Evolutionary conservation across 805 yeast genomes (phyloP).

Genomic region (Metschnikowia shivogae): DNA sequence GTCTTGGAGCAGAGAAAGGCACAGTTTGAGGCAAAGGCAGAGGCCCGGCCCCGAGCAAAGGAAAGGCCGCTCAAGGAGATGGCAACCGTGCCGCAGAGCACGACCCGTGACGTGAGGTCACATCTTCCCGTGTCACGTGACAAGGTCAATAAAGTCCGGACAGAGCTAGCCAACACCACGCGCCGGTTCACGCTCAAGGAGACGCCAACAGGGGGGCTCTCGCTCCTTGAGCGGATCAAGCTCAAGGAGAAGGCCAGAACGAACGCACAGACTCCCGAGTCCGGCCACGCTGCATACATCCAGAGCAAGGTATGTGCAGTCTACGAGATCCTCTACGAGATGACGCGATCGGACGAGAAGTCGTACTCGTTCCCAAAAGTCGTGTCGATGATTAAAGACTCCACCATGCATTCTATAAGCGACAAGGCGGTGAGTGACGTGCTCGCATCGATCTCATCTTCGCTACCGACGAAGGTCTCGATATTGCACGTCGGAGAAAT

Average conservation of each 20-base stretch:
- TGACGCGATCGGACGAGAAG: conserved; percentile 12
- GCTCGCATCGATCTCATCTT: conserved; percentile 20
- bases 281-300: conserved; percentile 21
- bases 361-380: conserved; percentile 24
- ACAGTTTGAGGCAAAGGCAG: conserved; percentile 11
- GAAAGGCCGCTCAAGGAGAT: not conserved
- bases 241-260: conserved; percentile 28
- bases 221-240: conserved; percentile 38
- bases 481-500: conserved; percentile 22
- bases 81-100: not conserved
- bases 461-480: conserved; percentile 18
- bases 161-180: conserved; percentile 29
- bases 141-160: conserved; percentile 9
- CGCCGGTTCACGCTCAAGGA: conserved; percentile 35
- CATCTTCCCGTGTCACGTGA: conserved; percentile 7
- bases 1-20: conserved; percentile 18
- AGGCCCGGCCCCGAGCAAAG: too few species aligned
- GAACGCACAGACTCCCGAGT: conserved; percentile 16
- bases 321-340: conserved; percentile 34
- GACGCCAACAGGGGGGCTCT: conserved; percentile 22
- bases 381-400: conserved; percentile 29
- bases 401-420: conserved; percentile 28
- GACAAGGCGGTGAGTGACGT: conserved; percentile 28
- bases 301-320: conserved; percentile 26
- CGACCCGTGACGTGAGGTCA: not conserved